Percentiles rank a stretch among this genome's conserved stretches.
Evolutionary conservation across 208 protist genomes (phyloP).

Genomic region (Balamuthia mandrillaris): DNA sequence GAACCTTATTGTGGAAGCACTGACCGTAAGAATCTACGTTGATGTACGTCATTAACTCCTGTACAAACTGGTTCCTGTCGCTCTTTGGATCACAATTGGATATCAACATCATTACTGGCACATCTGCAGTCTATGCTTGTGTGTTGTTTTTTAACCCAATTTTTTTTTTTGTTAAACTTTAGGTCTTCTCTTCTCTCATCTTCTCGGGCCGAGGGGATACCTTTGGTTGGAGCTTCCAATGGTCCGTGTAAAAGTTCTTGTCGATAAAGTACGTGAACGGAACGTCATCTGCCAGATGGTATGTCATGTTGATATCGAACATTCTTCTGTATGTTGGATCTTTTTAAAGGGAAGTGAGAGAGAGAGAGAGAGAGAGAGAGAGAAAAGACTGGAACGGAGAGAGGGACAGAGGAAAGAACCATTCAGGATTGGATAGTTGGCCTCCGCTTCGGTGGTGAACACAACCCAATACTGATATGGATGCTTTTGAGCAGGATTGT

Average conservation of each 20-base stretch:
- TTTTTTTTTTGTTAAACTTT: too few species aligned
- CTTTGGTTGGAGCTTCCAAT: slow-evolving; percentile 31
- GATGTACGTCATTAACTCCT: slow-evolving; percentile 46
- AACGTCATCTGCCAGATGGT: slow-evolving; percentile 9
- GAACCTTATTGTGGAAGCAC: slow-evolving; percentile 51
- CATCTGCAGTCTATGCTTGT: slow-evolving; percentile 7
- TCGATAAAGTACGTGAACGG: slow-evolving; percentile 41
- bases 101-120: slow-evolving; percentile 36
- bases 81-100: slow-evolving; percentile 39
- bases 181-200: too few species aligned
- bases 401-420: background rate
- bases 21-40: slow-evolving; percentile 56
- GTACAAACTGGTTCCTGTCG: slow-evolving; percentile 42
- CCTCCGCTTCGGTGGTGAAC: slow-evolving; percentile 19
- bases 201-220: background rate
- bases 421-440: slow-evolving; percentile 19
- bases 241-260: slow-evolving; percentile 21
- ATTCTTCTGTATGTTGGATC: slow-evolving; percentile 9
- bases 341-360: background rate
- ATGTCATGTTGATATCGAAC: slow-evolving; percentile 41
- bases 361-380: background rate
- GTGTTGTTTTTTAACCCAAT: background rate
- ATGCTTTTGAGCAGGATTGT: background rate
- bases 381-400: background rate
- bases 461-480: slow-evolving; percentile 22